Evolutionary conservation across 1,284 basidiomycete species (phyloP).

Genomic region (Crepidotus sp.): DNA sequence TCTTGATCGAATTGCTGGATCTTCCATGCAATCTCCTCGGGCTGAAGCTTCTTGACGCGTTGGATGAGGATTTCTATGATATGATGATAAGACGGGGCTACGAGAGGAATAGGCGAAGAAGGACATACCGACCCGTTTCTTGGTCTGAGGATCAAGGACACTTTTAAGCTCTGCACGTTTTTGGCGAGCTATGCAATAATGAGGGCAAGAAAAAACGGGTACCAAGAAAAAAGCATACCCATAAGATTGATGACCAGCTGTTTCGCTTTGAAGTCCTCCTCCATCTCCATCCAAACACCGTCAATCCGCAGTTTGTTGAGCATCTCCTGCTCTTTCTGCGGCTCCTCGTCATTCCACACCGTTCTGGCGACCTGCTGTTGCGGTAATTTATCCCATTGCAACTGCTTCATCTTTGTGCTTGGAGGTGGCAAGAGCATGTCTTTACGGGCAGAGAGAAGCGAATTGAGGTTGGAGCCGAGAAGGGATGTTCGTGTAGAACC

Average conservation of each 20-base stretch:
- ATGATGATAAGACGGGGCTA: not conserved
- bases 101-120: not conserved
- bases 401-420: conserved; percentile 90
- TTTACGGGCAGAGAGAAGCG: conserved; percentile 62
- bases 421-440: conserved; percentile 74
- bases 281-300: conserved; percentile 94
- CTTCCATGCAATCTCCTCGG: conserved; percentile 76
- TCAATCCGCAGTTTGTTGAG: conserved; percentile 71
- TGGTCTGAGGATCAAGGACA: conserved; percentile 84
- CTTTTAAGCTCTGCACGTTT: conserved; percentile 82
- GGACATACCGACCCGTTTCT: conserved; percentile 78
- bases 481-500: conserved; percentile 53
- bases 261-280: conserved; percentile 97
- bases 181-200: conserved; percentile 49
- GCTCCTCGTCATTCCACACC: conserved; percentile 70
- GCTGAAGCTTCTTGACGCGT: conserved; percentile 71
- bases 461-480: conserved; percentile 48
- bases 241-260: conserved; percentile 82
- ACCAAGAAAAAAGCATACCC: conserved; percentile 36
- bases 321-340: conserved; percentile 67
- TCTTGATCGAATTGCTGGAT: conserved; percentile 82
- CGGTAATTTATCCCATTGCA: conserved; percentile 97
- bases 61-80: conserved; percentile 80
- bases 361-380: conserved; percentile 80
- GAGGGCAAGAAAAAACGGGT: not conserved